A percentile compares a stretch with the other conserved stretches of the same genome.
Evolutionary conservation across 768 basidiomycete species (phyloP).

Genomic region (Boletus pseudo-olivaceus): DNA sequence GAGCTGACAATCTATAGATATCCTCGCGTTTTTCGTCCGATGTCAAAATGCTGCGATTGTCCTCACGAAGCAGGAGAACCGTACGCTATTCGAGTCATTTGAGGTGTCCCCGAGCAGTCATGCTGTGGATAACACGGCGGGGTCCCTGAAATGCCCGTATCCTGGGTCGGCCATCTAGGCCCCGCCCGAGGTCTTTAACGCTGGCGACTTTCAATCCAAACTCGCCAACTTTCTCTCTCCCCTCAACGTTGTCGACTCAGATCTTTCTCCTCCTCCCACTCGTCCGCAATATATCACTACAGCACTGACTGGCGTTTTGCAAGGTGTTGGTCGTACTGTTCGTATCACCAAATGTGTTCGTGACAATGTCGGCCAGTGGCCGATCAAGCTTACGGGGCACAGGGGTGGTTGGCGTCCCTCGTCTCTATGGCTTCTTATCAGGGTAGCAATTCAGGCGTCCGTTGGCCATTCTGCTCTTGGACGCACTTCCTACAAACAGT

Average conservation of each 20-base stretch:
- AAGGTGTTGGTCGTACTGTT: conserved; percentile 6
- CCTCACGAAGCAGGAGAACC: conserved; percentile 22
- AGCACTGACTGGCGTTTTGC: background rate
- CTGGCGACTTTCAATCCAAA: conserved; percentile 11
- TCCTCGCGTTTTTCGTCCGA: conserved; percentile 35
- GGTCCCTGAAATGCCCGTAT: conserved; percentile 29
- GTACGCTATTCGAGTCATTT: conserved; percentile 17
- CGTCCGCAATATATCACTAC: background rate
- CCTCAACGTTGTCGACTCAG: background rate
- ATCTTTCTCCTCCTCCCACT: background rate
- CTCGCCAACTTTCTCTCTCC: conserved; percentile 18
- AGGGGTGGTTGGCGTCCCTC: conserved; percentile 22
- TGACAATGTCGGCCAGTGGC: conserved; percentile 18
- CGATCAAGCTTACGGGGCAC: too few species aligned
- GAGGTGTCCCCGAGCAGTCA: conserved; percentile 24
- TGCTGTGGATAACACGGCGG: conserved; percentile 30
- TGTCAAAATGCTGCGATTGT: conserved; percentile 45
- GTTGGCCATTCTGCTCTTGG: conserved; percentile 7
- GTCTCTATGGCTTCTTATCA: conserved; percentile 32
- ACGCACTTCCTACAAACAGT: conserved; percentile 39
- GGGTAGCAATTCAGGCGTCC: conserved; percentile 28
- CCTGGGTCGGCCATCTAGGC: conserved; percentile 17
- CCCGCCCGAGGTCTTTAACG: conserved; percentile 6
- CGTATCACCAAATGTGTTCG: conserved; percentile 24
- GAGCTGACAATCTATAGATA: conserved; percentile 24